Base-by-base conservation (phyloP, 2,329 filamentous ascomycete genomes). In the Rutstroemia sp. region DNA sequence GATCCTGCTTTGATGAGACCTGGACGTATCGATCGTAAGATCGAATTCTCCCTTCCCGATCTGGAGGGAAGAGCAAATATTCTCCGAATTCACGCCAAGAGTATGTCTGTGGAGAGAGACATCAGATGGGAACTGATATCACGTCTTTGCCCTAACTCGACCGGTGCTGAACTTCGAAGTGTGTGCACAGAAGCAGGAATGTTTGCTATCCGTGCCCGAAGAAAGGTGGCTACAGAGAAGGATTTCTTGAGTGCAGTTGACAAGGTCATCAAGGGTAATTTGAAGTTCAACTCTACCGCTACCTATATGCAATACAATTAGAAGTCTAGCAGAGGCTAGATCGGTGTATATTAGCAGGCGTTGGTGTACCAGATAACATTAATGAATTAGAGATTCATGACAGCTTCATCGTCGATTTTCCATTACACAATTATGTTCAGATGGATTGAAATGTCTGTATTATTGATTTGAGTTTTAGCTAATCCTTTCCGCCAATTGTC, bases 281-380 rank as follows among this genome's bases (percentile, higher is more conserved):
- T 96, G 72, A 99, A 99, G 83, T 99, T 99, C 81, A 97, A 96
- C 83, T 95, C 89, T 57, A 99, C 94, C 58, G 92, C 94, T 50
- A 91, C 89, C 61, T 99, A 99, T 77, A 94, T 94, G 82, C 94
- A 97, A 77, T 99, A 99, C 81, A 99, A 99, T 75, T 97, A 95
- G 66, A 67, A 45, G 58, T 54, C 52, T 62, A 48, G 50, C 34
- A 14, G 52, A 58, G 56, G 56, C 48, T 54, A 48, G 55, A 12
- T 53, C 54, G 58, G 30, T 69, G 65, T 67, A 68, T 58, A 66
- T 60, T 68, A 68, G 63, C 62, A 55, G 67, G 66, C 63, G 65
- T 55, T 61, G 64, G 67, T 67, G 65, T 68, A 66, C 58, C 47
- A 56, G 64, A 61, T 62, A 63, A 60, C 62, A 67, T 64, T 56